Evolutionary conservation across 768 basidiomycete genomes (phyloP), one percentile per base, ranked within the genome.

Genomic region (Boletellus emodensis): DNA sequence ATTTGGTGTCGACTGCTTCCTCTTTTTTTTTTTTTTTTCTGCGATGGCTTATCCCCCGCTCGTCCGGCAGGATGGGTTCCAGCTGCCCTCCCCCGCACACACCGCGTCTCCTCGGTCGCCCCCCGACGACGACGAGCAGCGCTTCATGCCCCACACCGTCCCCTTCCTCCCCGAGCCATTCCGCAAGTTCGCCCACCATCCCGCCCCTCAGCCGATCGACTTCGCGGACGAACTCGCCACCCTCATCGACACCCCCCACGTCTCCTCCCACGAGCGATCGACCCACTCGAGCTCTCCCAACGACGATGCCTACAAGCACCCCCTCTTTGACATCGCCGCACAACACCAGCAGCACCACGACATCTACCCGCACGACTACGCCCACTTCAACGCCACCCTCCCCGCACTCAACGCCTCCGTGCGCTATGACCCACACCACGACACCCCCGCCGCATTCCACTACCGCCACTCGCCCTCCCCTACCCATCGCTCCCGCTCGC

Each of bases 11-110:
- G 44, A 13, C 34, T 15, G 38, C 12, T 18, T 13, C 14, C 18
- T 30, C 15, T 6, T 33, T 28, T 32, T 33, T 18, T 32, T 32
- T 8, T 22, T 17, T 11, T 30, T 22, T 17, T 11, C 26, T 20
- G 33, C 43, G 38, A 66, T 68, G 63, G 57, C 66, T 46, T 65
- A 68, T 63, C 50, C 64, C 3, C 48, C 62, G 39, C 57, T 67
- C 51, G 63, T 87, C 56, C 74, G 85, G 52, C 82, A 85, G 62
- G 83, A 88, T 70, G 87, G 88, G 59, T 90, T 90, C 65, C 83
- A 86, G 54, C 60, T 83, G 33, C 78, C 81, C 18, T 74, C 74
- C 41, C 75, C 80, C 20, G 64, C 73, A 6, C 62, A 62, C 34
- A 66, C 64, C 1, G 51, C 67, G 0, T 62, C 61, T 0, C 61